Base-by-base conservation (phyloP, 257 asterid species). In the Dorcoceras hygrometricum region DNA sequence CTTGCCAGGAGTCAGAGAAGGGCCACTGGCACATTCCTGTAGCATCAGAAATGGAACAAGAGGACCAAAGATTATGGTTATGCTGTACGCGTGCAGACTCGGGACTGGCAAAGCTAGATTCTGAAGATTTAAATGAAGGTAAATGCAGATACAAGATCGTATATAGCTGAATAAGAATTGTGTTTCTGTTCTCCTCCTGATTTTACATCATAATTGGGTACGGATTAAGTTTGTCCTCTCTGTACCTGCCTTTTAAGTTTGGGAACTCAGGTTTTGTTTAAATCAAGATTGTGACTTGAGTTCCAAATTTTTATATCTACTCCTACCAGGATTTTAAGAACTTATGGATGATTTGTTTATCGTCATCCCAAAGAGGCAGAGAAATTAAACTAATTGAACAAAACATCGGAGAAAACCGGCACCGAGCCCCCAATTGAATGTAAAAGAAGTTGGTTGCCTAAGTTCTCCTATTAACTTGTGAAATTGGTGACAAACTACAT, bases 11-110 rank as follows among this genome's bases (percentile, higher is more conserved):
- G 69, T 83, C 97, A 18, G 89, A 84, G 71, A 75, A 83, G 73
- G 97, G 97, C 65, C 87, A 85, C 73, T 91, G 97, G 96, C 97
- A 91, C 75, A 69, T 91, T 75, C 96, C 97, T 23, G 71, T 86
- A 55, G 81, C 58, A 71, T 83, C 96, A 16, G 87, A 86, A 69
- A 61, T 65, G 31, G 86, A 81, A 63, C 78, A 77, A 18, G 91
- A 88, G 79, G 84, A 74, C 50, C 83, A 91, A 69, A 75, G 93
- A 57, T 71, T 75, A 54, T 91, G 97, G 95, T 77, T 88, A 72
- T 88, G 96, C 73, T 73, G 85, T 70, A 82, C 86, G 23, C 86
- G 97, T 23, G 69, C 76, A 64, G 70, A 76, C 51, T 67, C 88
- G 28, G 76, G 63, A 62, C 68, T 57, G 65, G 71, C 59, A 24